These are phyloP conservation scores for Fraxinus latifolia DNA, from an alignment of 305 asterid species.

Conservation along the genomic window DNA sequence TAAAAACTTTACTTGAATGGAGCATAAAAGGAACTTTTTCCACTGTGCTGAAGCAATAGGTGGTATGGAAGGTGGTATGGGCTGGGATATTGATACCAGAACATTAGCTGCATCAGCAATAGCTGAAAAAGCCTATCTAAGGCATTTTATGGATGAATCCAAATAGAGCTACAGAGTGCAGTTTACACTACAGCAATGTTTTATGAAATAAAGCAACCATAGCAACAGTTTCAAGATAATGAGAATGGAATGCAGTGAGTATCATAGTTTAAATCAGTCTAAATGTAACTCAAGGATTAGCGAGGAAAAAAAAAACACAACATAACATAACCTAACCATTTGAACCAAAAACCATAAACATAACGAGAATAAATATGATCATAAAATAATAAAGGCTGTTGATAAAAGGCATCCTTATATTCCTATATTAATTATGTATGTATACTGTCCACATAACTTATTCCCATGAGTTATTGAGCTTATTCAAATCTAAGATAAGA, in stretches of 20 bases:
- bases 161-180: background rate
- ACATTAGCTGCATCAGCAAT: background rate
- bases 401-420: background rate
- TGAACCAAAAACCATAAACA: constrained; percentile 9
- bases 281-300: background rate
- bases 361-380: background rate
- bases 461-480: constrained; percentile 28
- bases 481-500: constrained; percentile 33
- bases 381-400: constrained; percentile 12
- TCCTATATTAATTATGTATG: constrained; percentile 21
- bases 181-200: background rate
- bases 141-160: background rate
- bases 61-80: background rate
- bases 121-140: background rate
- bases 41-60: background rate
- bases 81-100: background rate
- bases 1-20: background rate
- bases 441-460: constrained; percentile 32
- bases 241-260: background rate
- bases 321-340: background rate
- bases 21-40: background rate
- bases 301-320: background rate
- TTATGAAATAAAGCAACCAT: background rate
- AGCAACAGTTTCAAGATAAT: background rate
- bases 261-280: background rate